These are phyloP conservation scores for Testicularia cyperi DNA, from an alignment of 1,284 basidiomycete genomes.

Conservation along the genomic window DNA sequence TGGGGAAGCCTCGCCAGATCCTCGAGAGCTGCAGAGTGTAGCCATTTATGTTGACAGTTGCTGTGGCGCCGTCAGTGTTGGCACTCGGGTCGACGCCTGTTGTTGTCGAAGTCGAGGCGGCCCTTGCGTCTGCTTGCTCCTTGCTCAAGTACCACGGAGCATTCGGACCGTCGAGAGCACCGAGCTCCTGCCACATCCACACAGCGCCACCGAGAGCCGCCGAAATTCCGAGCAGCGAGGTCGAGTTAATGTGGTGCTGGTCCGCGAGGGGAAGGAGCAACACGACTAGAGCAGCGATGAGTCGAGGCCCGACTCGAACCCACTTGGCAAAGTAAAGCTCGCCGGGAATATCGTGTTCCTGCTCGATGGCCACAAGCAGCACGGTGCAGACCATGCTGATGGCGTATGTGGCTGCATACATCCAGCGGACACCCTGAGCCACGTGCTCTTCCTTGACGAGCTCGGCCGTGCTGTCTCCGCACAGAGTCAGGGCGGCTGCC, in stretches of 20 bases:
- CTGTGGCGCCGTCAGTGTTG: not conserved
- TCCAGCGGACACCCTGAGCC: constrained; percentile 36
- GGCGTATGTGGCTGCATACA: constrained; percentile 36
- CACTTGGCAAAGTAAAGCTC: constrained; percentile 40
- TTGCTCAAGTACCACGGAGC: constrained; percentile 22
- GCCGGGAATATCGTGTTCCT: constrained; percentile 34
- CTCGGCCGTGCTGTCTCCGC: constrained; percentile 45
- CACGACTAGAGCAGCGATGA: constrained; percentile 33
- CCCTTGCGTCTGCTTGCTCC: too few species aligned
- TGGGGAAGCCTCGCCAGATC: constrained; percentile 37
- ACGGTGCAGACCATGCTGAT: constrained; percentile 39
- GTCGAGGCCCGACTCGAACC: constrained; percentile 28
- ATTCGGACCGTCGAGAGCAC: constrained; percentile 46
- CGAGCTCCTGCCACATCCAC: constrained; percentile 43
- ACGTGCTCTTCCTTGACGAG: constrained; percentile 40
- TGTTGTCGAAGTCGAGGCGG: not conserved
- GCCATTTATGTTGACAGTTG: too few species aligned
- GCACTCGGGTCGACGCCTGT: constrained; percentile 3
- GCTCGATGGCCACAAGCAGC: constrained; percentile 37
- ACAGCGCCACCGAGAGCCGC: constrained; percentile 16
- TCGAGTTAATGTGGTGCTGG: constrained; percentile 22
- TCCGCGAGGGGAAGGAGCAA: constrained; percentile 39
- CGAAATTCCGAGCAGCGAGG: constrained; percentile 31
- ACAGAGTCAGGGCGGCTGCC: constrained; percentile 44
- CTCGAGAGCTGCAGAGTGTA: not conserved